Evolutionary conservation across 345 rosid species (phyloP), one percentile per base, ranked within the genome.

Genomic region (Hevea brasiliensis): DNA sequence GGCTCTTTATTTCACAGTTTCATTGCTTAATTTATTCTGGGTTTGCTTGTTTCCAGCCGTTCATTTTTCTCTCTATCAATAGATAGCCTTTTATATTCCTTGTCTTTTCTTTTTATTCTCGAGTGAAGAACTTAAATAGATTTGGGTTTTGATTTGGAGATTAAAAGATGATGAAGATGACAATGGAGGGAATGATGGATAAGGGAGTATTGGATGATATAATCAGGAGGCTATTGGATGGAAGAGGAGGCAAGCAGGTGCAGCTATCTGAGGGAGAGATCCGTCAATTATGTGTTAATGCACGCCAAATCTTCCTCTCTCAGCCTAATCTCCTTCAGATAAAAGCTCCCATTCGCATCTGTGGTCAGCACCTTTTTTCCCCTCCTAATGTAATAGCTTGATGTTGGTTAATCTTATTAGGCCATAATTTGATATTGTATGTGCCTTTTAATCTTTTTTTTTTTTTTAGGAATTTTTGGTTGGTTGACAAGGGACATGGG

Each of bases 181-280:
- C 82, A n/a, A 79, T 79, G 79, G 82, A 79, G 13, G 82, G 82
- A 35, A 79, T 71, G 82, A 88, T 91, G 92, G 95, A 93, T 82
- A 86, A 79, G 76, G 83, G 87, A 48, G 91, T 85, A 4, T 76
- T 96, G 91, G 98, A 96, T 86, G 99, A 96, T 79, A 91, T 96
- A 17, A 89, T 96, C 70, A 85, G 93, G 81, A 90, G 98, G 83
- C 80, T 96, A 29, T 78, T 96, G 79, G 98, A 91, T 48, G 97
- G 99, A 7, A 90, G 80, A 91, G 98, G 96, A 69, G 89, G 92
- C 9, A 93, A 89, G 75, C 99, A 93, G 76, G 99, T 91, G 59
- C 98, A 93, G 89, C 88, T 93, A 23, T 96, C 99, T 0, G 99
- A 96, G 83, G 84, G 83, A 57, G 99, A 96, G 91, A 93, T 96